Base-by-base conservation (phyloP, 805 yeast genomes). In the Diddensiella transvaalensis region DNA sequence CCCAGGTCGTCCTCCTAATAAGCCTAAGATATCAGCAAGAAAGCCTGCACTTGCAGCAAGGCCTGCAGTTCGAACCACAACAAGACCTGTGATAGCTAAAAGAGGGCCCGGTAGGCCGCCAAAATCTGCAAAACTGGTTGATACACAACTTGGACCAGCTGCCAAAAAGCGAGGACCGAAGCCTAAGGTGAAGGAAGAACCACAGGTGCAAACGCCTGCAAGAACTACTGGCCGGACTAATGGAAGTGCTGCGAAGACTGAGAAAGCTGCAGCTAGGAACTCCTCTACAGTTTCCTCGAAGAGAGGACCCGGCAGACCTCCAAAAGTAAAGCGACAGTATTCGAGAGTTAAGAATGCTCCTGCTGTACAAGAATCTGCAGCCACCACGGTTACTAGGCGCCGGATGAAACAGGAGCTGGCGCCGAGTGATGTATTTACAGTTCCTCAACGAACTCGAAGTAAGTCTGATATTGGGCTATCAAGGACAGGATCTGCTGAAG, bases 61-160 rank as follows among this genome's bases (percentile, higher is more conserved):
- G n/a, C n/a, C n/a, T n/a, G n/a, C n/a, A n/a, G n/a, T n/a, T n/a
- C n/a, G n/a, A n/a, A n/a, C n/a, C n/a, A n/a, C n/a, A n/a, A n/a
- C n/a, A n/a, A n/a, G n/a, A n/a, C n/a, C n/a, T n/a, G n/a, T n/a
- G n/a, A n/a, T n/a, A n/a, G n/a, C n/a, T n/a, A n/a, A n/a, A n/a
- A 41, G 44, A 26, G 44, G 44, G 19, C 46, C 30, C 17, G 40
- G 40, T 19, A n/a, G 46, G 5, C 40, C 46, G 3, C 46, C 40
- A 13, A 33, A 32, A 17, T n/a, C 15, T 6, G 18, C 6, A 6
- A n/a, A 10, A 6, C 17, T 35, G 8, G 38, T 6, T n/a, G 15
- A 6, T 15, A 17, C n/a, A 35, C n/a, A 6, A 6, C 15, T 6
- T 10, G 32, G 8, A 26, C 8, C 8, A 26, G 11, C 32, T 26